Conservation (phyloP, 208 protist genomes). For the Trypanosomatidae sp. region DNA sequence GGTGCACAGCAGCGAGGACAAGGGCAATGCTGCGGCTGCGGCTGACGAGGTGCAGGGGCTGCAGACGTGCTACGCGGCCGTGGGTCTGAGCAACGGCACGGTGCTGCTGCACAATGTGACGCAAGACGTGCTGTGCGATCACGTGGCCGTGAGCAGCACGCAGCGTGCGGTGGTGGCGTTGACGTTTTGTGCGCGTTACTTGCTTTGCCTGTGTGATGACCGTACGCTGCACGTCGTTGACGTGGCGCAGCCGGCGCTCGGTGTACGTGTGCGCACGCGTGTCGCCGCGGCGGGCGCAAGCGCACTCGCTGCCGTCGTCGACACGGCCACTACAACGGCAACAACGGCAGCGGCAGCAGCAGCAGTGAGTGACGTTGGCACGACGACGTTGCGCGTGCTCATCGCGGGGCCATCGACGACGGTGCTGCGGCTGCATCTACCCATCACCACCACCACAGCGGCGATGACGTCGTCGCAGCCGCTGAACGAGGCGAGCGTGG, state of each 20-base stretch:
- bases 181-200: conserved; percentile 20
- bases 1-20: background rate
- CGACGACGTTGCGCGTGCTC: conserved; percentile 27
- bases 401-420: conserved; percentile 43
- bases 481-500: no score
- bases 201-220: conserved; percentile 40
- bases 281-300: no score
- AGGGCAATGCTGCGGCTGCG: conserved; percentile 1
- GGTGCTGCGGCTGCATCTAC: conserved; percentile 20
- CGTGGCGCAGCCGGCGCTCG: conserved; percentile 4
- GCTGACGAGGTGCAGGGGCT: conserved; percentile 8
- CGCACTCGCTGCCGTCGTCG: no score
- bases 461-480: background rate
- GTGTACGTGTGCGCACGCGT: background rate
- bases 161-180: conserved; percentile 41
- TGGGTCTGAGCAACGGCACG: conserved; percentile 65
- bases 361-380: background rate
- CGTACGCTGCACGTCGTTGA: conserved; percentile 26
- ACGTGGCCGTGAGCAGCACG: conserved; percentile 42
- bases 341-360: no score
- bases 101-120: conserved; percentile 58
- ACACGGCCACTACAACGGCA: no score
- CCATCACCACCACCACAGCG: background rate
- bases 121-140: conserved; percentile 20
- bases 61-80: conserved; percentile 22